phyloP scores from a whole-genome alignment of 2,329 filamentous ascomycete species.

The Hypoxylon sp. region DNA sequence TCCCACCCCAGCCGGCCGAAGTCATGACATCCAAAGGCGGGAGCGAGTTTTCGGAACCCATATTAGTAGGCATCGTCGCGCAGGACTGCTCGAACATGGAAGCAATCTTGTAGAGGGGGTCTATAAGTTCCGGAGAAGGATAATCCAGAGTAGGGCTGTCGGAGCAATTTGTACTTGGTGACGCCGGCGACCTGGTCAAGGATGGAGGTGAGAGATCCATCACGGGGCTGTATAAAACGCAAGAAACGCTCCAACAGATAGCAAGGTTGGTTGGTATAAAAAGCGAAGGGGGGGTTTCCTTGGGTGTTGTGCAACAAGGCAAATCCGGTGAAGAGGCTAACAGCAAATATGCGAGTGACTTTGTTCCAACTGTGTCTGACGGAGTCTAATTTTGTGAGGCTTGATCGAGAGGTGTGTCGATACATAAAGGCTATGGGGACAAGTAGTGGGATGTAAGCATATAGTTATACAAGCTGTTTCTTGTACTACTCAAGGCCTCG shows the following conservation, averaged over 20 bases:
- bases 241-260: constrained; percentile 42
- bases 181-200: constrained; percentile 62
- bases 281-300: constrained; percentile 28
- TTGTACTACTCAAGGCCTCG: constrained; percentile 29
- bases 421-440: constrained; percentile 39
- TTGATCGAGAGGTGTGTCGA: constrained; percentile 40
- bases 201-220: constrained; percentile 68
- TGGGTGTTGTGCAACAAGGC: constrained; percentile 36
- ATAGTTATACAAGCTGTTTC: constrained; percentile 43
- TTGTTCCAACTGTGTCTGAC: constrained; percentile 36
- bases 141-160: constrained; percentile 61
- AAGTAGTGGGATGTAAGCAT: constrained; percentile 41
- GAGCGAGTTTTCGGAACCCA: constrained; percentile 58
- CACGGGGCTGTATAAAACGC: constrained; percentile 48
- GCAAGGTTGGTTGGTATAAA: constrained; percentile 42
- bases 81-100: constrained; percentile 61
- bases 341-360: constrained; percentile 29
- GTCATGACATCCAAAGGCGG: constrained; percentile 60
- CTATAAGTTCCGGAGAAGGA: constrained; percentile 62
- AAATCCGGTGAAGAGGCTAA: constrained; percentile 34
- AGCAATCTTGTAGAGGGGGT: constrained; percentile 61
- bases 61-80: constrained; percentile 55
- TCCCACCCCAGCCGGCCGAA: constrained; percentile 62
- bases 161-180: constrained; percentile 63
- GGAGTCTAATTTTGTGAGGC: constrained; percentile 34